Percentiles rank a stretch among this genome's conserved stretches.
Conservation (phyloP, 139 green algal species). For the Picocystis salinarum region DNA sequence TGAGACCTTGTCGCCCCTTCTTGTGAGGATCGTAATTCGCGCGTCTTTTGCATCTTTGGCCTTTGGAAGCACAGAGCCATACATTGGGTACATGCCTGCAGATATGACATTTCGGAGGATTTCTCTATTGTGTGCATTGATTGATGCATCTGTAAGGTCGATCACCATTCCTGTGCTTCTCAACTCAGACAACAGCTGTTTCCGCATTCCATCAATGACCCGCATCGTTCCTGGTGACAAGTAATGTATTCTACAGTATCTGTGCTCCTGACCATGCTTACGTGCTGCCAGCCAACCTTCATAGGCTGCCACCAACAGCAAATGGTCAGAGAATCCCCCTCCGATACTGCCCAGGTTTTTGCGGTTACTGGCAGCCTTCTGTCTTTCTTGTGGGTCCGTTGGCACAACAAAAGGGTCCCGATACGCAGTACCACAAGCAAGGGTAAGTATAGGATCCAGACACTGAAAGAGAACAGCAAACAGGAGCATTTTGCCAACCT, state of each 20-base stretch:
- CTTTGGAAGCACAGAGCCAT: not conserved
- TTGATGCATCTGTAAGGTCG: not conserved
- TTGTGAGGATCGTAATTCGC: slow-evolving; percentile 16
- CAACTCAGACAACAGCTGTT: slow-evolving; percentile 42
- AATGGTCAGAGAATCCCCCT: slow-evolving; percentile 37
- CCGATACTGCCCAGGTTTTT: slow-evolving; percentile 10
- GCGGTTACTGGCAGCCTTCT: slow-evolving; percentile 7
- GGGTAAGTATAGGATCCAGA: slow-evolving; percentile 36
- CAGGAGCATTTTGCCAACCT: slow-evolving; percentile 67
- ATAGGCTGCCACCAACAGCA: slow-evolving; percentile 33
- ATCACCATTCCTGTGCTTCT: not conserved
- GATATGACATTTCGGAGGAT: not conserved
- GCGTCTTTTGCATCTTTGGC: not conserved
- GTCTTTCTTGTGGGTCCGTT: slow-evolving; percentile 14
- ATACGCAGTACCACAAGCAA: slow-evolving; percentile 1
- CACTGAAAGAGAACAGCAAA: slow-evolving; percentile 48
- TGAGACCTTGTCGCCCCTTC: too few species aligned
- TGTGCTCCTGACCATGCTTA: slow-evolving; percentile 11
- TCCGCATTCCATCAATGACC: slow-evolving; percentile 49
- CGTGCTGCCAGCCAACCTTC: slow-evolving; percentile 18
- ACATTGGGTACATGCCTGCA: slow-evolving; percentile 3
- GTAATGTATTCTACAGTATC: slow-evolving; percentile 26
- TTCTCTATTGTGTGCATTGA: not conserved
- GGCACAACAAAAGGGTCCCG: slow-evolving; percentile 41
- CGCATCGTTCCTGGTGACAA: slow-evolving; percentile 35